A percentile compares a stretch with the other conserved stretches of the same genome.
Conservation (phyloP, 2,329 filamentous ascomycete genomes). For the Trichoderma sp. region DNA sequence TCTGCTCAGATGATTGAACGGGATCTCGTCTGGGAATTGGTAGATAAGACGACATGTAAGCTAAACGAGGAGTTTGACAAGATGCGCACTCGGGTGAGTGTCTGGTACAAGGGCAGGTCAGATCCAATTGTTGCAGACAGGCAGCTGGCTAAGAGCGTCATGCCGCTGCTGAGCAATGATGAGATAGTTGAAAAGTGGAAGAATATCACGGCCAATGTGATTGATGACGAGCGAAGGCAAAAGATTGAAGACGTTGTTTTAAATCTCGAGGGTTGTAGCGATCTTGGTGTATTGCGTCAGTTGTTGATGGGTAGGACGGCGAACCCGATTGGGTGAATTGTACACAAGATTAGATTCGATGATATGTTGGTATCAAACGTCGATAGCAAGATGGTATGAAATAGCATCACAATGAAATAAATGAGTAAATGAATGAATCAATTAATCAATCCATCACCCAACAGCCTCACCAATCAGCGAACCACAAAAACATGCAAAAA, state of each 20-base stretch:
- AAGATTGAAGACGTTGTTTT: conserved; percentile 33
- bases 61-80: conserved; percentile 25
- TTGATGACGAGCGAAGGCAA: conserved; percentile 29
- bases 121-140: conserved; percentile 6
- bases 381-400: no score
- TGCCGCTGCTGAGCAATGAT: conserved; percentile 34
- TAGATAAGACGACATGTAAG: conserved; percentile 27
- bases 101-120: conserved; percentile 21
- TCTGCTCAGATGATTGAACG: conserved; percentile 31
- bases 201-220: conserved; percentile 28
- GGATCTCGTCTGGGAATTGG: conserved; percentile 35
- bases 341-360: no score
- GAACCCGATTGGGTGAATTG: conserved; percentile 1
- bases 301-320: neutral
- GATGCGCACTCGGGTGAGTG: conserved; percentile 15
- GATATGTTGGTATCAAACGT: no score
- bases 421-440: no score
- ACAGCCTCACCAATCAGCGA: no score
- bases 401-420: no score
- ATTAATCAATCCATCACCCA: no score
- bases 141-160: conserved; percentile 30
- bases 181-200: conserved; percentile 38
- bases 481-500: no score
- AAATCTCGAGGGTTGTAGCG: conserved; percentile 26
- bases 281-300: conserved; percentile 7